These are phyloP conservation scores for Fusarium circinatum DNA, from an alignment of 2,329 filamentous ascomycete species.

Conservation along the genomic window DNA sequence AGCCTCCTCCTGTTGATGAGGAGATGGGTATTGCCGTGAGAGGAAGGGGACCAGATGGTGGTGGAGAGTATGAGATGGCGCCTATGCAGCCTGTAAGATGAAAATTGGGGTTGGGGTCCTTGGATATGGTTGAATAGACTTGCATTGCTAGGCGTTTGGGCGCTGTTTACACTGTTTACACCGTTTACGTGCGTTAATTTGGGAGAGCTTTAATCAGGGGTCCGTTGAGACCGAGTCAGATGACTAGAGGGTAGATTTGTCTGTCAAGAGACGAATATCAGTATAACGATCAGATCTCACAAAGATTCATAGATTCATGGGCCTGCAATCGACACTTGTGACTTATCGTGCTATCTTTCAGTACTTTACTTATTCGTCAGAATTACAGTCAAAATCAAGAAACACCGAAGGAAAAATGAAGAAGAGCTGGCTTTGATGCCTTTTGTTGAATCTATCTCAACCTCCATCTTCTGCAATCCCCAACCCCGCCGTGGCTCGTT, in stretches of 20 bases:
- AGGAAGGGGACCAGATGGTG: slow-evolving; percentile 64
- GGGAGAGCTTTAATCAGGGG: not conserved
- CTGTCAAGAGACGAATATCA: not conserved
- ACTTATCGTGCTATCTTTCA: not conserved
- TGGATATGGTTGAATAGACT: slow-evolving; percentile 42
- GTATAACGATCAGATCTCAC: not conserved
- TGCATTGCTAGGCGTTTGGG: slow-evolving; percentile 51
- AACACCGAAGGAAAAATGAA: not conserved
- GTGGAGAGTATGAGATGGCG: slow-evolving; percentile 74
- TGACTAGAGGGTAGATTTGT: not conserved
- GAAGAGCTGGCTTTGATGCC: not conserved
- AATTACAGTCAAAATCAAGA: not conserved
- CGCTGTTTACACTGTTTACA: slow-evolving; percentile 24
- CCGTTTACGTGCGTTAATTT: slow-evolving; percentile 7
- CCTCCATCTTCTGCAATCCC: not conserved
- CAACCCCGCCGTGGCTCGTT: not conserved
- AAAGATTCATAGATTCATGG: not conserved
- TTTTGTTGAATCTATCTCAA: slow-evolving; percentile 17
- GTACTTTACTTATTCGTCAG: not conserved
- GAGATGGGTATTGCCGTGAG: slow-evolving; percentile 63
- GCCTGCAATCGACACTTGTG: not conserved
- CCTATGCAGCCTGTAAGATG: slow-evolving; percentile 46
- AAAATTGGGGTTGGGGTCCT: not conserved
- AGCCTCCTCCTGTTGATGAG: slow-evolving; percentile 51
- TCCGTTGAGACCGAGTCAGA: not conserved